Percentiles rank a stretch among this genome's conserved stretches.
Evolutionary conservation across 371 early-diverging fungal genomes (phyloP).

Genomic region (Mortierella polycephala): DNA sequence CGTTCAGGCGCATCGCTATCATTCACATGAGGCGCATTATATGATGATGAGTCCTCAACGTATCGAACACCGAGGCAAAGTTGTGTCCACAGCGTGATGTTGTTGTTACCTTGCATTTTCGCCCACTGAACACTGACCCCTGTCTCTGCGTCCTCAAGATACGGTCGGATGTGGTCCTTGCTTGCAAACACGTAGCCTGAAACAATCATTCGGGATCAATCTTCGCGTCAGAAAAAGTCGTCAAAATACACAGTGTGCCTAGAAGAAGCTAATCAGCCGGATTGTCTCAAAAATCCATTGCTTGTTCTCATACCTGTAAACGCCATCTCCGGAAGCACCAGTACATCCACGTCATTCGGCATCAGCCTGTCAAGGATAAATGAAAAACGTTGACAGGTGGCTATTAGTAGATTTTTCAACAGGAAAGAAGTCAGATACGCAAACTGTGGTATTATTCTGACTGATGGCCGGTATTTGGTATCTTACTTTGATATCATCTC

Average conservation of each 20-base stretch:
- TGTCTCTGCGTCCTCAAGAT: slow-evolving; percentile 64
- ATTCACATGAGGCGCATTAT: neutral
- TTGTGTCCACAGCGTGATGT: neutral
- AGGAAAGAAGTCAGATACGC: neutral
- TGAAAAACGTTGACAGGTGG: neutral
- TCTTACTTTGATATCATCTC: slow-evolving; percentile 33
- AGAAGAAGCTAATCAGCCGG: neutral
- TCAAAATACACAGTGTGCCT: neutral
- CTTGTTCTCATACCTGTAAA: slow-evolving; percentile 65
- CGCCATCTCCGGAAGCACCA: slow-evolving; percentile 83
- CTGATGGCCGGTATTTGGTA: neutral
- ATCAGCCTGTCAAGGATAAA: slow-evolving; percentile 49
- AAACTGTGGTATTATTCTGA: too few relatives aligned
- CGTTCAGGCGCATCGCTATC: slow-evolving; percentile 62
- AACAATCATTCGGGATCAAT: neutral
- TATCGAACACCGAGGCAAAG: neutral
- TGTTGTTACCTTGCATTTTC: slow-evolving; percentile 22
- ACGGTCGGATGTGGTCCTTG: slow-evolving; percentile 65
- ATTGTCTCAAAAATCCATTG: neutral
- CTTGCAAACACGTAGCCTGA: slow-evolving; percentile 73
- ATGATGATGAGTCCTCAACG: neutral
- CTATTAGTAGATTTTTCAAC: too few relatives aligned
- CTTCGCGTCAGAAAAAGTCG: too few relatives aligned
- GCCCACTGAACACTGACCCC: slow-evolving; percentile 76
- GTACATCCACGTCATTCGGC: slow-evolving; percentile 70